Evolutionary conservation across 345 rosid genomes (phyloP), one percentile per base, ranked within the genome.

Genomic region (Hirschfeldia incana): DNA sequence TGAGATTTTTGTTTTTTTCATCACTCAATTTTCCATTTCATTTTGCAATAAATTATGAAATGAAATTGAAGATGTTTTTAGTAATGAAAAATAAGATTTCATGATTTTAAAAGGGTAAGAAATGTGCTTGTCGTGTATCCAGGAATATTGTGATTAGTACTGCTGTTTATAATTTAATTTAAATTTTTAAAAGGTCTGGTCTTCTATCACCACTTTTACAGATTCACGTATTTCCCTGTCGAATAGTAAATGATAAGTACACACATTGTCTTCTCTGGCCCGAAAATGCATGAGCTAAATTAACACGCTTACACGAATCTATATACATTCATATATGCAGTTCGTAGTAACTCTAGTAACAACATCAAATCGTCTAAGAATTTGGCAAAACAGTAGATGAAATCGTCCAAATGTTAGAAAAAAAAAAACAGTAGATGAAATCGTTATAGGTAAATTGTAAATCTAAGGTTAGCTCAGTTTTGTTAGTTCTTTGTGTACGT

Each of bases 401-500:
- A 21, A 21, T 21, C 21, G 21, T 21, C 21, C 21, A 21, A 21
- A 21, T 21, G 21, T 21, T 21, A 21, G 21, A 21, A 21, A 21
- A 21, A 21, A 21, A 21, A 21, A 21, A 21, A 21, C 21, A 21
- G 21, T 21, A 21, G 21, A 21, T 21, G 21, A 21, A 21, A 21
- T 21, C 21, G 21, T 21, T 21, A 21, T 21, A 21, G 21, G 21
- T 21, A 21, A 21, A 21, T 21, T 21, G 21, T 21, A 21, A 21
- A 21, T 21, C 21, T 21, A 21, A 21, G 21, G 21, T 21, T 21
- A 21, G 21, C 21, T 21, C 21, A 21, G 21, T 21, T 21, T 21
- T 59, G 62, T 76, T 76, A 62, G 69, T 2, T 17, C 37, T 7
- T 13, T 28, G 37, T 46, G 58, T 66, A 76, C 68, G 74, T 44